A percentile compares a stretch with the other conserved stretches of the same genome.
These are phyloP conservation scores for Radiomyces spectabilis DNA, from an alignment of 192 early-diverging fungal species.

Conservation along the genomic window DNA sequence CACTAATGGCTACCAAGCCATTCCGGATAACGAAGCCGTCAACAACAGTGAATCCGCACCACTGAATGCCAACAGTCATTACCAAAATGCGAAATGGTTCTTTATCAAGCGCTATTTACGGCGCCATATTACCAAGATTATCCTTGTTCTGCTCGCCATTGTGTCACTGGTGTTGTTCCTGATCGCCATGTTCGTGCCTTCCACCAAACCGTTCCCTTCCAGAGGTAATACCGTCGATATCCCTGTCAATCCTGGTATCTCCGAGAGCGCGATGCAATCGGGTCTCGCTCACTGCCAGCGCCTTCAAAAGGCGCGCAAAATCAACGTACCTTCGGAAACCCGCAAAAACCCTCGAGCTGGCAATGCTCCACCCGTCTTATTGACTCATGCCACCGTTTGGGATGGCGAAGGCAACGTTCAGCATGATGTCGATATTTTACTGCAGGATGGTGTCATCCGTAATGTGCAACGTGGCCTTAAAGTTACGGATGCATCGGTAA, in stretches of 20 bases:
- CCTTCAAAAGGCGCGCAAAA: not conserved
- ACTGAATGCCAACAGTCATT: too few relatives aligned
- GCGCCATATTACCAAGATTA: not conserved
- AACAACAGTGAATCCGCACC: not conserved
- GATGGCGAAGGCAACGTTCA: slow-evolving; percentile 17
- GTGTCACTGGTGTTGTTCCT: not conserved
- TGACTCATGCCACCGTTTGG: slow-evolving; percentile 23
- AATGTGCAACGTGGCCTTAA: slow-evolving; percentile 9
- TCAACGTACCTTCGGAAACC: not conserved
- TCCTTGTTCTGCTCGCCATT: not conserved
- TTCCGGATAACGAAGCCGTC: not conserved
- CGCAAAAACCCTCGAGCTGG: slow-evolving; percentile 4
- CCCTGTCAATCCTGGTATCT: not conserved
- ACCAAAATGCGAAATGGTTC: too few relatives aligned
- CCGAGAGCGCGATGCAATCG: not conserved
- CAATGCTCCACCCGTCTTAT: not conserved
- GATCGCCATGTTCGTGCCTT: not conserved
- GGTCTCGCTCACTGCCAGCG: not conserved
- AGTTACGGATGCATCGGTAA: not conserved
- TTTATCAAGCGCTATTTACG: not conserved
- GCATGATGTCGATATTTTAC: slow-evolving; percentile 27
- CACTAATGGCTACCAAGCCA: slow-evolving; percentile 1
- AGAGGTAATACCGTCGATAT: not conserved
- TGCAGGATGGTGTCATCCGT: slow-evolving; percentile 30
- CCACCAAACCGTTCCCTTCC: not conserved